Percentiles rank a stretch among this genome's conserved stretches.
Conservation (phyloP, 495 filamentous ascomycete species). For the Talaromyces proteolyticus region DNA sequence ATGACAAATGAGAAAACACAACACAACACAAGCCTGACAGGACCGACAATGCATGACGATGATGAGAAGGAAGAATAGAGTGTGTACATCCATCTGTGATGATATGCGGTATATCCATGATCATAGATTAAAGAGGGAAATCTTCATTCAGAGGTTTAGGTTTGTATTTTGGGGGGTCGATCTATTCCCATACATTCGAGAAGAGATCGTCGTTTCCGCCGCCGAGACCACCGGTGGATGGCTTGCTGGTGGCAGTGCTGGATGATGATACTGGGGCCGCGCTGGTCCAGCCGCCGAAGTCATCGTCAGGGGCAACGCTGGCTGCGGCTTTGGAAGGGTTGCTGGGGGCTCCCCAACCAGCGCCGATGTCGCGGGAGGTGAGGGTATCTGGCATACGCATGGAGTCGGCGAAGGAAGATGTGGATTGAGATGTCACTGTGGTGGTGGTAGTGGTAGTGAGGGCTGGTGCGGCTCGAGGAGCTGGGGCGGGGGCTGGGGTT, state of each 20-base stretch:
- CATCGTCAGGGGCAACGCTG: constrained; percentile 75
- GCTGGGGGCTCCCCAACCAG: constrained; percentile 49
- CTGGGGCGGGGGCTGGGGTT: constrained; percentile 16
- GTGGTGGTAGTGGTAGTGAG: constrained; percentile 6
- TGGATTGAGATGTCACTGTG: constrained; percentile 10
- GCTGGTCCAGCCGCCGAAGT: constrained; percentile 91
- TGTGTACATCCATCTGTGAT: constrained; percentile 5
- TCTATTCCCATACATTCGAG: constrained; percentile 85
- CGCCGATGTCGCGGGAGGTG: constrained; percentile 39
- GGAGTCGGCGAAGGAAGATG: constrained; percentile 25
- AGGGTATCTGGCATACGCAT: constrained; percentile 44
- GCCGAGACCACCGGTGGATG: constrained; percentile 49
- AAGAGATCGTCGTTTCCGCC: constrained; percentile 78
- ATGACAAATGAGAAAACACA: no score
- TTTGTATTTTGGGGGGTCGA: not conserved
- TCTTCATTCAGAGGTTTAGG: no score
- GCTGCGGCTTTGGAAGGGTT: constrained; percentile 42
- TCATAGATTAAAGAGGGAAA: no score
- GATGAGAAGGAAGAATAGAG: no score
- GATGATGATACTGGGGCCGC: constrained; percentile 48
- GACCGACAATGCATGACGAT: no score
- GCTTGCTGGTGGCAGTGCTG: constrained; percentile 31
- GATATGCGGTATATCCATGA: no score
- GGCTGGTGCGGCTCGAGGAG: constrained; percentile 10
- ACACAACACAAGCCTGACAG: no score